Percentiles rank a stretch among this genome's conserved stretches.
phyloP scores from a whole-genome alignment of 2,329 filamentous ascomycete genomes.

The Botrytis pseudocinerea region DNA sequence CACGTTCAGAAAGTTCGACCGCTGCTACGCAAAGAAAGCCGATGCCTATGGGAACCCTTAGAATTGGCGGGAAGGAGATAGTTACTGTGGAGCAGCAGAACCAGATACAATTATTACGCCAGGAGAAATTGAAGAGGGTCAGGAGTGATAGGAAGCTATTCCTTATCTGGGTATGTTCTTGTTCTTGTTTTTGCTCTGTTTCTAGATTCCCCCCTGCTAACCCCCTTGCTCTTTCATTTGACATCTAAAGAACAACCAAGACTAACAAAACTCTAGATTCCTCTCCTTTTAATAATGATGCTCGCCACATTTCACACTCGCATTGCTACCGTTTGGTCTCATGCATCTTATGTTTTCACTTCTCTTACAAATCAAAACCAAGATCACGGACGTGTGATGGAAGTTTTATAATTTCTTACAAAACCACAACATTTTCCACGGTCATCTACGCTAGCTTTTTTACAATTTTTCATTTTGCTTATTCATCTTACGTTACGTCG shows the following conservation, averaged over 20 bases:
- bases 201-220: neutral
- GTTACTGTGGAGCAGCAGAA: conserved; percentile 67
- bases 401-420: conserved; percentile 32
- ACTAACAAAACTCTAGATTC: conserved; percentile 45
- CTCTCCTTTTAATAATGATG: conserved; percentile 51
- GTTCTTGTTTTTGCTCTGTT: conserved; percentile 25
- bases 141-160: conserved; percentile 66
- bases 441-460: neutral
- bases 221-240: neutral
- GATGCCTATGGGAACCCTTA: conserved; percentile 47
- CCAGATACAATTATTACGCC: conserved; percentile 60
- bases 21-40: conserved; percentile 45
- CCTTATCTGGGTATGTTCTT: conserved; percentile 62
- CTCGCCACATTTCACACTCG: conserved; percentile 53
- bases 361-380: conserved; percentile 28
- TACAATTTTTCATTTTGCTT: neutral
- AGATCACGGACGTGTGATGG: conserved; percentile 33
- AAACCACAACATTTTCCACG: neutral
- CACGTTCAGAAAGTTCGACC: conserved; percentile 36
- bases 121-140: conserved; percentile 62
- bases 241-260: neutral
- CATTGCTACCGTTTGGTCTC: conserved; percentile 49
- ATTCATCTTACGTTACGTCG: neutral
- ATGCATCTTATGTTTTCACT: conserved; percentile 29
- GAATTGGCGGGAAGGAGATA: conserved; percentile 62